Conservation (phyloP, 768 basidiomycete species). For the Lactifluus volemus region DNA sequence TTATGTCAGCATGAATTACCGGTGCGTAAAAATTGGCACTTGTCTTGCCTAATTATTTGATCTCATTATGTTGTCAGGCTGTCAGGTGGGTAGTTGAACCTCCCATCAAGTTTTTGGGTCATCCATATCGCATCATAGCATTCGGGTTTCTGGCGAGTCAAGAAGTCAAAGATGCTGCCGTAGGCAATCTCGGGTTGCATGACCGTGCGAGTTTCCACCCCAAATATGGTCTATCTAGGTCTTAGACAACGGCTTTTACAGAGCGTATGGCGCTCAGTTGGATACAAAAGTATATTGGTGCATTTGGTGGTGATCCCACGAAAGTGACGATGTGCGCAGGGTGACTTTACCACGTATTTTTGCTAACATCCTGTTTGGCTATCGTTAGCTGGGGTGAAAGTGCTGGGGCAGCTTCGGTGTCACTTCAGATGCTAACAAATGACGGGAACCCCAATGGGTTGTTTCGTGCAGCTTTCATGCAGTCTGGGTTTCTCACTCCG, state of each 20-base stretch:
- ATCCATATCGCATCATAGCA: slow-evolving; percentile 19
- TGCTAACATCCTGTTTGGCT: not conserved
- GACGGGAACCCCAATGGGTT: slow-evolving; percentile 29
- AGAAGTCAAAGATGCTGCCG: slow-evolving; percentile 24
- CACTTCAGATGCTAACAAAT: slow-evolving; percentile 36
- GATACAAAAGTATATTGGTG: slow-evolving; percentile 54
- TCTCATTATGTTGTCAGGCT: not conserved
- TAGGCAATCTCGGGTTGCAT: slow-evolving; percentile 54
- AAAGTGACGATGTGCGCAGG: too few relatives aligned
- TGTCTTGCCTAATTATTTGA: too few relatives aligned
- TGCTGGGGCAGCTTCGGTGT: slow-evolving; percentile 42
- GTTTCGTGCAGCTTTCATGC: slow-evolving; percentile 22
- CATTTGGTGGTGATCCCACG: slow-evolving; percentile 31
- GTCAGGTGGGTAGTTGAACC: not conserved
- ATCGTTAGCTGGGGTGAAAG: slow-evolving; percentile 38
- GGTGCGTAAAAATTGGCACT: too few relatives aligned
- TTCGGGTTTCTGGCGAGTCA: slow-evolving; percentile 45
- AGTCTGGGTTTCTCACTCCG: slow-evolving; percentile 31
- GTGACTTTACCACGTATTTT: not conserved
- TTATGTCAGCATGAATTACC: too few relatives aligned
- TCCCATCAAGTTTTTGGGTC: too few relatives aligned
- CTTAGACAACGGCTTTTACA: slow-evolving; percentile 22
- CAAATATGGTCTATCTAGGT: not conserved
- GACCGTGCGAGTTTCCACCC: slow-evolving; percentile 37
- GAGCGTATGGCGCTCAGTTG: slow-evolving; percentile 53